Conservation (phyloP, 2,329 filamentous ascomycete genomes). For the Fusarium metavorans region DNA sequence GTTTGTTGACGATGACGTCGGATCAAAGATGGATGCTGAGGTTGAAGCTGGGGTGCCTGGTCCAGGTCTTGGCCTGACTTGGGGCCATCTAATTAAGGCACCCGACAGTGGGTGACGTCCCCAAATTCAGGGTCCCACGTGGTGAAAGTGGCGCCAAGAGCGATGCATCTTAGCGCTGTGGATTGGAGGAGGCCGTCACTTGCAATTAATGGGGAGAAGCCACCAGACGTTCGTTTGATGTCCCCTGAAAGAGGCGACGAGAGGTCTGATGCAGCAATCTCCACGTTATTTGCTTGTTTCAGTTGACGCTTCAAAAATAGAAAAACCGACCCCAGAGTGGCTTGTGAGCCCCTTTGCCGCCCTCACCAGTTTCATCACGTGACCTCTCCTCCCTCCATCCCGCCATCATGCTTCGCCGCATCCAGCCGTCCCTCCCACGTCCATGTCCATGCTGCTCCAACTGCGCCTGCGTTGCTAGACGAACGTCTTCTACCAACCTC, state of each 20-base stretch:
- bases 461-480: conserved; percentile 16
- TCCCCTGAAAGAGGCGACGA: not conserved
- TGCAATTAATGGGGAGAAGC: conserved; percentile 16
- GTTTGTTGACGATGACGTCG: conserved; percentile 31
- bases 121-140: conserved; percentile 36
- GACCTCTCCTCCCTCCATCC: conserved; percentile 16
- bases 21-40: conserved; percentile 3
- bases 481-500: conserved; percentile 34
- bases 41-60: conserved; percentile 9
- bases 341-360: conserved; percentile 9
- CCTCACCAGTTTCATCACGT: conserved; percentile 26
- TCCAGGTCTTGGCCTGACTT: conserved; percentile 4
- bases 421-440: conserved; percentile 30
- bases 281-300: not conserved
- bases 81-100: conserved; percentile 34
- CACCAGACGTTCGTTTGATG: not conserved
- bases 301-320: not conserved
- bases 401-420: conserved; percentile 37
- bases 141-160: conserved; percentile 41
- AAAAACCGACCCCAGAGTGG: not conserved
- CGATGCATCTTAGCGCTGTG: conserved; percentile 21
- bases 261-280: not conserved
- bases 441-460: conserved; percentile 24
- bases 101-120: conserved; percentile 31
- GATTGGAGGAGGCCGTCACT: conserved; percentile 17